phyloP scores from a whole-genome alignment of 2,329 filamentous ascomycete species.

The Fusarium miscanthi region DNA sequence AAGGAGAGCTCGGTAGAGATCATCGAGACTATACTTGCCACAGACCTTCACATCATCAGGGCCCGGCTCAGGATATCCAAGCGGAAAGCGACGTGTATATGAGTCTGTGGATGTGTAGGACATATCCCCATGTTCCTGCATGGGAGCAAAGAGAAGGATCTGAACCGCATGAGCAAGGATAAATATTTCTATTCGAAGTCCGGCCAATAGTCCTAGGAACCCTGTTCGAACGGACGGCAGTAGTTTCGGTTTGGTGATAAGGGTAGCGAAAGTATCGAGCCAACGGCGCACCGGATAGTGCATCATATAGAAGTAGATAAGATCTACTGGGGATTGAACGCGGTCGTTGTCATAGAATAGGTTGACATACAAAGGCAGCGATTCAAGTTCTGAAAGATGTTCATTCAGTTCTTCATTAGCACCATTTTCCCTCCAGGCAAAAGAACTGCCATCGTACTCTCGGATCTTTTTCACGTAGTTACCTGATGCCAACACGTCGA shows the following conservation, averaged over 20 bases:
- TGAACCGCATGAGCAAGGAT: neutral
- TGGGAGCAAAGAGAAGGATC: neutral
- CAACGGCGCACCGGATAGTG: neutral
- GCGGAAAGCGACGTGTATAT: neutral
- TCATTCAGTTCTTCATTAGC: neutral
- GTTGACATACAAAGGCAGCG: too few relatives aligned
- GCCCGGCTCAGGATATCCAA: neutral
- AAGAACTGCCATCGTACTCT: neutral
- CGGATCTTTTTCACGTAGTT: accelerated
- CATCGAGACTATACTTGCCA: neutral
- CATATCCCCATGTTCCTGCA: neutral
- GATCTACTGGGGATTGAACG: neutral
- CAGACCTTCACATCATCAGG: neutral
- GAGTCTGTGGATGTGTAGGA: neutral
- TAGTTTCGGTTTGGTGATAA: neutral
- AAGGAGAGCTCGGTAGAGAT: neutral
- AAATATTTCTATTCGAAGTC: neutral
- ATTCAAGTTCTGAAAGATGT: neutral
- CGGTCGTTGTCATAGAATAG: too few relatives aligned
- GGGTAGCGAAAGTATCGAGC: neutral
- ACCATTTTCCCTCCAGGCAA: neutral
- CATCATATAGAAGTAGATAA: neutral
- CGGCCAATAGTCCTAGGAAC: too few relatives aligned
- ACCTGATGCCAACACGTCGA: neutral
- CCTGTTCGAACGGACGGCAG: neutral